These are phyloP conservation scores for Ogataea corticis DNA, from an alignment of 805 yeast species.

Conservation along the genomic window DNA sequence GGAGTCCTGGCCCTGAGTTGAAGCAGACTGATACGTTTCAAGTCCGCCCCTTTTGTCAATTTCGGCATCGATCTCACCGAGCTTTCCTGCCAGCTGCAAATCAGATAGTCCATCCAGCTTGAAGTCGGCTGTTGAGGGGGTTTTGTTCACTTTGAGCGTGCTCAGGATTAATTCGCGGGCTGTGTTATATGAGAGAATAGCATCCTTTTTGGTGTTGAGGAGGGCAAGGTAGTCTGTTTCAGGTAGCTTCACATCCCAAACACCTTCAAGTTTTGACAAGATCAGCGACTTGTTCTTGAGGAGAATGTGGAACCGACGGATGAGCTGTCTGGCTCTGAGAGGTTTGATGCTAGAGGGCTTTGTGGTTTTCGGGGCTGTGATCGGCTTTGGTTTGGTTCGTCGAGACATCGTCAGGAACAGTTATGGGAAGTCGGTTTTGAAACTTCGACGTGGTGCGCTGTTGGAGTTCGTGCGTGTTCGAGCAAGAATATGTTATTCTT, in stretches of 20 bases:
- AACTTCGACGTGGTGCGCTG: too few relatives aligned
- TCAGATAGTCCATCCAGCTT: slow-evolving; percentile 12
- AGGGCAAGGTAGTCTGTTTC: slow-evolving; percentile 16
- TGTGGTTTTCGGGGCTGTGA: slow-evolving; percentile 27
- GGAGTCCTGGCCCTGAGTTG: slow-evolving; percentile 76
- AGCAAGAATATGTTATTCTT: too few relatives aligned
- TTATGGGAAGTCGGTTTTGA: too few relatives aligned
- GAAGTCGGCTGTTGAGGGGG: slow-evolving; percentile 19
- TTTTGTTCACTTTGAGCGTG: slow-evolving; percentile 26
- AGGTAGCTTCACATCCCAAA: slow-evolving; percentile 4
- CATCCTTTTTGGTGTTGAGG: slow-evolving; percentile 8
- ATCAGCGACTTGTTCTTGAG: slow-evolving; percentile 54
- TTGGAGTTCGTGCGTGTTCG: too few relatives aligned
- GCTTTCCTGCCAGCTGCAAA: slow-evolving; percentile 24
- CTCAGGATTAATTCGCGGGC: slow-evolving; percentile 11
- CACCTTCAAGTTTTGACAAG: slow-evolving; percentile 21
- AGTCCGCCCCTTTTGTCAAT: slow-evolving; percentile 72
- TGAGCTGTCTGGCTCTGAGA: slow-evolving; percentile 67
- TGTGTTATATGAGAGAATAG: slow-evolving; percentile 9
- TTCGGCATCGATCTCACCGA: slow-evolving; percentile 63
- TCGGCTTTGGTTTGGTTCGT: slow-evolving; percentile 26
- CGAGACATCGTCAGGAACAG: too few relatives aligned
- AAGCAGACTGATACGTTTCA: slow-evolving; percentile 78
- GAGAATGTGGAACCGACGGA: slow-evolving; percentile 74
- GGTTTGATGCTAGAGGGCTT: slow-evolving; percentile 60